These are phyloP conservation scores for Sequoiadendron giganteum DNA, from an alignment of 75 land plant genomes.

Conservation along the genomic window DNA sequence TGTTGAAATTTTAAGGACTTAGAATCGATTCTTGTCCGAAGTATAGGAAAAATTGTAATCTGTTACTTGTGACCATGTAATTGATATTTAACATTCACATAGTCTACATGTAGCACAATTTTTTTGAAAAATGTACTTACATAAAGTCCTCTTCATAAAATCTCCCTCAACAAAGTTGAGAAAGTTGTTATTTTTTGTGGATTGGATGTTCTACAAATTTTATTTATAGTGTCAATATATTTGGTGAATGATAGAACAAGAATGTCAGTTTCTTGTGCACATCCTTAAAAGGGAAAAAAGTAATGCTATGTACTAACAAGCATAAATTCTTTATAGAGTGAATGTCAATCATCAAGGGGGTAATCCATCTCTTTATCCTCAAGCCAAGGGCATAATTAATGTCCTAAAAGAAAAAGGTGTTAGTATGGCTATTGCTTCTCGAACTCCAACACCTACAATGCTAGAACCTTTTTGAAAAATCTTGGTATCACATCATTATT, in stretches of 20 bases:
- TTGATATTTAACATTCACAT: neutral
- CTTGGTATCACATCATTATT: constrained; percentile 77
- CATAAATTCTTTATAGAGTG: no score
- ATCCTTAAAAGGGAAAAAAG: constrained; percentile 25
- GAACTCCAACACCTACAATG: no score
- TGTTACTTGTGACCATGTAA: neutral
- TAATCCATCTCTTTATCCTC: no score
- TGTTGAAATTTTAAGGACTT: neutral
- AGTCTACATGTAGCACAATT: neutral
- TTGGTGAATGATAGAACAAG: neutral
- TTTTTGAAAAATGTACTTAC: no score
- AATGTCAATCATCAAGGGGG: no score
- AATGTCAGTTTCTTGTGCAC: neutral
- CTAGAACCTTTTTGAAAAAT: no score
- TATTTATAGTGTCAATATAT: neutral
- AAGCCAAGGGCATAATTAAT: no score
- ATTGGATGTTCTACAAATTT: neutral
- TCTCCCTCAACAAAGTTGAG: neutral
- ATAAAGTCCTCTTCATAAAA: neutral
- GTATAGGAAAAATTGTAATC: neutral
- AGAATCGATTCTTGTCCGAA: neutral
- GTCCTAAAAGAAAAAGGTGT: no score
- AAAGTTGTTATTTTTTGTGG: neutral
- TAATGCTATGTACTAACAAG: no score
- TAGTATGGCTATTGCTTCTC: no score